phyloP scores from a whole-genome alignment of 805 yeast species.

The Candida boleticola region DNA sequence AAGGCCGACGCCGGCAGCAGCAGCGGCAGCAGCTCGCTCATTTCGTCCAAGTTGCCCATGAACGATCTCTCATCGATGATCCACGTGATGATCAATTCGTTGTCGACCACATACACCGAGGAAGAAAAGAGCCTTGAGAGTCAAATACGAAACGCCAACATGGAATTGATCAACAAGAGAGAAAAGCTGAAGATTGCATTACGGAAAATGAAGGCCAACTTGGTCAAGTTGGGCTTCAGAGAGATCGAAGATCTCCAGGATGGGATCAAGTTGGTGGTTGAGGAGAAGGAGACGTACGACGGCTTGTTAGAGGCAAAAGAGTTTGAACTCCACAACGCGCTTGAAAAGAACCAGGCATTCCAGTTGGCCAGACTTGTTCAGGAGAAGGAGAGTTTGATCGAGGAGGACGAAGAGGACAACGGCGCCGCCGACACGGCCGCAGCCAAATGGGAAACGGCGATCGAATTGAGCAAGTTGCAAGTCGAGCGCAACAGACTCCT shows the following conservation, averaged over 20 bases:
- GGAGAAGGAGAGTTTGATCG: slow-evolving; percentile 45
- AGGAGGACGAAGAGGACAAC: slow-evolving; percentile 41
- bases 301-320: slow-evolving; percentile 14
- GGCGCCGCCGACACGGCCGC: slow-evolving; percentile 13
- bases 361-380: slow-evolving; percentile 44
- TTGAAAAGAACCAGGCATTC: slow-evolving; percentile 45
- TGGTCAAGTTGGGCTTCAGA: slow-evolving; percentile 28
- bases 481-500: slow-evolving; percentile 42
- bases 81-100: slow-evolving; percentile 44
- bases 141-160: slow-evolving; percentile 18
- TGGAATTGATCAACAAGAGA: slow-evolving; percentile 52
- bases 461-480: slow-evolving; percentile 50
- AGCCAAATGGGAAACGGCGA: slow-evolving; percentile 16
- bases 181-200: slow-evolving; percentile 37
- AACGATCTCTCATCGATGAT: slow-evolving; percentile 36
- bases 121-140: slow-evolving; percentile 41
- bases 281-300: slow-evolving; percentile 15
- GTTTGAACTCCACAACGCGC: slow-evolving; percentile 20
- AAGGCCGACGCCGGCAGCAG: slow-evolving; percentile 53
- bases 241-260: slow-evolving; percentile 17
- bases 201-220: slow-evolving; percentile 22
- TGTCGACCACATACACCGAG: slow-evolving; percentile 53
- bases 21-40: slow-evolving; percentile 20
- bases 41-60: slow-evolving; percentile 20
- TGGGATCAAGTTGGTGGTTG: slow-evolving; percentile 20